Conservation (phyloP, 352 stramenopile genomes). For the Aphanomyces astaci region DNA sequence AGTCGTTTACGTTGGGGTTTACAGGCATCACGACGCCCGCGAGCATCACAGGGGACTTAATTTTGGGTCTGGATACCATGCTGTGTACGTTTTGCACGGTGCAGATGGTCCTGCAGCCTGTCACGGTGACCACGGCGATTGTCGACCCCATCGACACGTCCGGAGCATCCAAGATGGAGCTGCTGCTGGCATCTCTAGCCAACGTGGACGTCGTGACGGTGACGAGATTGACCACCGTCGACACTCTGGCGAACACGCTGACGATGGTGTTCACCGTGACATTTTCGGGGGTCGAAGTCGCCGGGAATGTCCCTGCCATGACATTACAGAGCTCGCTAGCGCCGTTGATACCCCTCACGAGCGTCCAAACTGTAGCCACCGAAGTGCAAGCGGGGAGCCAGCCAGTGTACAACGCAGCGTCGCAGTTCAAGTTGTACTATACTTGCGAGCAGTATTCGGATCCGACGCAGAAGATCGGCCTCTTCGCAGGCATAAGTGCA, state of each 20-base stretch:
- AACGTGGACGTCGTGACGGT: constrained; percentile 57
- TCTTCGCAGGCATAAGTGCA: constrained; percentile 36
- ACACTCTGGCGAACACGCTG: constrained; percentile 38
- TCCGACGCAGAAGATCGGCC: constrained; percentile 37
- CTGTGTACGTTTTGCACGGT: constrained; percentile 66
- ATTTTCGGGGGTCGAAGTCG: constrained; percentile 73
- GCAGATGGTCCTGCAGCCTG: constrained; percentile 44
- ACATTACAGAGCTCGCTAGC: constrained; percentile 40
- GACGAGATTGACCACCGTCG: constrained; percentile 21
- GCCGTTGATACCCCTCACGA: constrained; percentile 24
- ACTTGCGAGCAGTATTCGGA: constrained; percentile 84
- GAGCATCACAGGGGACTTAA: constrained; percentile 41
- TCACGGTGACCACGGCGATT: constrained; percentile 38
- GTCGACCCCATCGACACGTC: constrained; percentile 15
- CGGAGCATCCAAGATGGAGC: constrained; percentile 27
- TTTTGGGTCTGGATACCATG: constrained; percentile 54
- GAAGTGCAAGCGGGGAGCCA: constrained; percentile 37
- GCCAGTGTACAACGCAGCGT: constrained; percentile 32
- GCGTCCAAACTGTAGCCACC: constrained; percentile 35
- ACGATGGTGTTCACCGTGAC: constrained; percentile 72
- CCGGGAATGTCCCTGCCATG: constrained; percentile 80
- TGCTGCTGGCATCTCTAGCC: constrained; percentile 33
- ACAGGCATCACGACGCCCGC: constrained; percentile 45
- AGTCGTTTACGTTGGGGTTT: constrained; percentile 75
- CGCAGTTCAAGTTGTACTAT: constrained; percentile 48